These are phyloP conservation scores for Tetraselmis striata DNA, from an alignment of 139 green algal species.

Conservation along the genomic window DNA sequence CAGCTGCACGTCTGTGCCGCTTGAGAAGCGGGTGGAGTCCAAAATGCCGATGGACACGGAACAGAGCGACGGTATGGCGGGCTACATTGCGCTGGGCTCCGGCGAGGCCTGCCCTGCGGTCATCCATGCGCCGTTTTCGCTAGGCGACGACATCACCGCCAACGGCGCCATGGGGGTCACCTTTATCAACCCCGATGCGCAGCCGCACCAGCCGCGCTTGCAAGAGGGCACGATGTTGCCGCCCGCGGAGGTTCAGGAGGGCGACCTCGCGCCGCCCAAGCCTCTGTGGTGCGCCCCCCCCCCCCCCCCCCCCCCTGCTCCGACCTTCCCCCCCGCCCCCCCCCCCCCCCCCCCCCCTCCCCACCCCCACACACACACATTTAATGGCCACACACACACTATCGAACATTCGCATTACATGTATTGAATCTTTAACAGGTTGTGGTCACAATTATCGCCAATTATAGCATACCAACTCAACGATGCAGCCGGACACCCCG, in stretches of 20 bases:
- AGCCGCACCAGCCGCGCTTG: constrained; percentile 43
- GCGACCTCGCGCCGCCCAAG: constrained; percentile 33
- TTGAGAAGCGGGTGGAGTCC: constrained; percentile 13
- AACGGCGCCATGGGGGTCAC: constrained; percentile 66
- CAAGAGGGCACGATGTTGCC: constrained; percentile 34
- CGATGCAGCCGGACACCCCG: too few relatives aligned
- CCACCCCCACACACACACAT: too few relatives aligned
- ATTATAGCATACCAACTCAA: too few relatives aligned
- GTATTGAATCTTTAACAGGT: too few relatives aligned
- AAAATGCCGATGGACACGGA: constrained; percentile 9
- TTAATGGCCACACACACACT: too few relatives aligned
- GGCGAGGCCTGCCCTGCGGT: constrained; percentile 69
- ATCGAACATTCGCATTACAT: too few relatives aligned
- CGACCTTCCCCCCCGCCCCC: too few relatives aligned
- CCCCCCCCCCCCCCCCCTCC: too few relatives aligned
- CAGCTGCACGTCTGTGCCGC: not conserved
- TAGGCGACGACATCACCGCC: constrained; percentile 62
- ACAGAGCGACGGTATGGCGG: constrained; percentile 54
- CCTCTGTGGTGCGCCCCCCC: constrained; percentile 54
- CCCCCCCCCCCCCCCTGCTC: too few relatives aligned
- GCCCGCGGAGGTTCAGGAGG: constrained; percentile 24
- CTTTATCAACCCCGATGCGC: constrained; percentile 56
- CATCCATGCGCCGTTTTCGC: constrained; percentile 59
- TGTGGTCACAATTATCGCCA: too few relatives aligned
- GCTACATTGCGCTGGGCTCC: constrained; percentile 48